phyloP scores from a whole-genome alignment of 441 rosid genomes.

The Arabidopsis hybrid region DNA sequence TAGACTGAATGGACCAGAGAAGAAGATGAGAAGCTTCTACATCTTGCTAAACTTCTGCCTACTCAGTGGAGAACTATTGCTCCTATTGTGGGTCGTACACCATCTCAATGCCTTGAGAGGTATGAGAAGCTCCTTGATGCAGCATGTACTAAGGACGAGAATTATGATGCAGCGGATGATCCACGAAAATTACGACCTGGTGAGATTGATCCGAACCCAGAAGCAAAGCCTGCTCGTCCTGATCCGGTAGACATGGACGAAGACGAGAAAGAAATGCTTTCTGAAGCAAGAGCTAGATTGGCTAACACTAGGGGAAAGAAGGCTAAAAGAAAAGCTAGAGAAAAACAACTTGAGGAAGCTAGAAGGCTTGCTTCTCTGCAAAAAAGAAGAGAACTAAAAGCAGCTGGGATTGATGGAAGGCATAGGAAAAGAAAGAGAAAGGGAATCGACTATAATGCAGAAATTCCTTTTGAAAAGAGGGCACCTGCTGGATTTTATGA shows the following conservation, averaged over 20 bases:
- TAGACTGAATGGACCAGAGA: conserved; percentile 99
- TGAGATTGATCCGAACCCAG: conserved; percentile 98
- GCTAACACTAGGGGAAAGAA: conserved; percentile 97
- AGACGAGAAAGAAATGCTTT: conserved; percentile 99
- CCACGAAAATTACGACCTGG: conserved; percentile 97
- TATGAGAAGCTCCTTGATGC: conserved; percentile 98
- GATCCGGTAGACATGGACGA: conserved; percentile 99
- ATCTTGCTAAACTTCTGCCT: conserved; percentile 98
- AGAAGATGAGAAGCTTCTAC: conserved; percentile 98
- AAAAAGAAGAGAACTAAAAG: conserved; percentile 96
- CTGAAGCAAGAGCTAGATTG: conserved; percentile 96
- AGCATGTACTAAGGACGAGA: conserved; percentile 96
- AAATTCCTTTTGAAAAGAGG: conserved; percentile 96
- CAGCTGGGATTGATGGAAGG: conserved; percentile 92
- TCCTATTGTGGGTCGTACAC: conserved; percentile 99
- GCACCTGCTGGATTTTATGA: conserved; percentile 97
- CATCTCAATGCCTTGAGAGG: conserved; percentile 97
- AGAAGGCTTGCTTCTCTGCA: conserved; percentile 99
- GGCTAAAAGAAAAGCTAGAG: conserved; percentile 98
- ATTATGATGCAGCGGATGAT: conserved; percentile 94
- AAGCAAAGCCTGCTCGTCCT: conserved; percentile 98
- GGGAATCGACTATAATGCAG: conserved; percentile 96
- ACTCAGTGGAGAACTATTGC: conserved; percentile 99
- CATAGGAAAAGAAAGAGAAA: conserved; percentile 85
- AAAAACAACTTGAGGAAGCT: conserved; percentile 98